Evolutionary conservation across 176 grass and related monocot species (phyloP), one percentile per base, ranked within the genome.

Genomic region (Aegilops bicornis): DNA sequence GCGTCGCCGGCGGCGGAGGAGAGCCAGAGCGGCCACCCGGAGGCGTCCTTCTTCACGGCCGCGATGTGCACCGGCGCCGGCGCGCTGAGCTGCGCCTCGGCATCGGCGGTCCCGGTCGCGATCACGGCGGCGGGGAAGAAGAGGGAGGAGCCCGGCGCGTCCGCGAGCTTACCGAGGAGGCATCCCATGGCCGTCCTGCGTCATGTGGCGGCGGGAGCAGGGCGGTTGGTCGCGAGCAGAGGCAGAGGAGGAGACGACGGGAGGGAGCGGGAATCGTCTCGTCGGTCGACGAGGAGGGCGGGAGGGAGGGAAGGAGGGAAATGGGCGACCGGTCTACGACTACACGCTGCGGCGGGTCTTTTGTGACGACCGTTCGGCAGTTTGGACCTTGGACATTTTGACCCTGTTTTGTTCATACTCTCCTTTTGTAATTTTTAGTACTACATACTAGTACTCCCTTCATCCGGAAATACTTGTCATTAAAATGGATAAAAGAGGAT

Each of bases 1-100:
- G 94, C 87, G 81, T 94, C 94, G 23, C 92, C 94, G 66, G 94
- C 97, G 33, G 83, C 90, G 20, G 80, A 24, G 64, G 94, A 87
- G 71, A 99, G 90, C 97, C 97, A 99, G 72, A 89, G 77, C 30
- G 97, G 97, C 97, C 97, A 99, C 67, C 92, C 94, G 79, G 82
- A 56, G 35, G 64, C 42, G 74, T 94, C 96, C 58, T 91, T 90
- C 81, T 84, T 83, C 48, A 83, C 73, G 0, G 64, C 62, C 69
- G 88, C 64, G 85, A 92, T 82, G 85, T 83, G 71, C 70, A 89
- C 86, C 40, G 63, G 91, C 20, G 78, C 60, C 77, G 90, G 85
- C 19, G 83, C 80, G 24, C 73, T 76, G 43, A 91, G 90, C 71
- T 88, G 92, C 42, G 80, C 80, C 67, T 88, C 81, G 5, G n/a